Conservation (phyloP, 306 rosid genomes). For the Carpinus viminea region DNA sequence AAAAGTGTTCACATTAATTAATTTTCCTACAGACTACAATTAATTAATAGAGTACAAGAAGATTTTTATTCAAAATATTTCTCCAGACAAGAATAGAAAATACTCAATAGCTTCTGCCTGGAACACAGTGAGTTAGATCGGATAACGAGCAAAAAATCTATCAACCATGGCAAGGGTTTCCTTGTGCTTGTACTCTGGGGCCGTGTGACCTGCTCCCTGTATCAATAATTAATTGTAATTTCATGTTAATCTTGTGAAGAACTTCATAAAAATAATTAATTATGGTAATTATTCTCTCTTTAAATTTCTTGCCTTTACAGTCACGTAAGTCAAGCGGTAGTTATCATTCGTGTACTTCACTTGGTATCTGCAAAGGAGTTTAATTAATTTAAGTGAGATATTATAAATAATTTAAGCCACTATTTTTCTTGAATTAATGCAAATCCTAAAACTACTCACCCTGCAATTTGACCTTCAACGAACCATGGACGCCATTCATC, state of each 20-base stretch:
- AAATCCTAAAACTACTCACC: slow-evolving; percentile 22
- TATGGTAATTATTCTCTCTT: background rate
- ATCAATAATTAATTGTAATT: background rate
- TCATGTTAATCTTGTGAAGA: background rate
- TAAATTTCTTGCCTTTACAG: slow-evolving; percentile 18
- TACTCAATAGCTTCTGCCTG: background rate
- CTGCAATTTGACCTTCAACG: slow-evolving; percentile 35
- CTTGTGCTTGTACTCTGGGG: slow-evolving; percentile 36
- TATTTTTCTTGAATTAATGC: background rate
- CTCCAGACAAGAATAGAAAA: background rate
- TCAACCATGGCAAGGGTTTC: slow-evolving; percentile 36
- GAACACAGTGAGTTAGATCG: background rate
- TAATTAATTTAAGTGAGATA: background rate
- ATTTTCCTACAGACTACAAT: background rate
- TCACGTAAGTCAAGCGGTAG: slow-evolving; percentile 29
- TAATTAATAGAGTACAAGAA: background rate
- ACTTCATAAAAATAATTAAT: background rate
- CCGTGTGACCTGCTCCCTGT: slow-evolving; percentile 37
- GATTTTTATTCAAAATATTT: background rate
- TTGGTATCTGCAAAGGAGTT: slow-evolving; percentile 22
- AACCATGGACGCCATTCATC: slow-evolving; percentile 41
- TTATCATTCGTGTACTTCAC: slow-evolving; percentile 28
- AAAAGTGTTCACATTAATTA: background rate
- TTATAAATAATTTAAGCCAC: background rate
- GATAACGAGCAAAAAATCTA: slow-evolving; percentile 32